Evolutionary conservation across 495 filamentous ascomycete species (phyloP), one percentile per base, ranked within the genome.

Genomic region (Annulohypoxylon maeteangense): DNA sequence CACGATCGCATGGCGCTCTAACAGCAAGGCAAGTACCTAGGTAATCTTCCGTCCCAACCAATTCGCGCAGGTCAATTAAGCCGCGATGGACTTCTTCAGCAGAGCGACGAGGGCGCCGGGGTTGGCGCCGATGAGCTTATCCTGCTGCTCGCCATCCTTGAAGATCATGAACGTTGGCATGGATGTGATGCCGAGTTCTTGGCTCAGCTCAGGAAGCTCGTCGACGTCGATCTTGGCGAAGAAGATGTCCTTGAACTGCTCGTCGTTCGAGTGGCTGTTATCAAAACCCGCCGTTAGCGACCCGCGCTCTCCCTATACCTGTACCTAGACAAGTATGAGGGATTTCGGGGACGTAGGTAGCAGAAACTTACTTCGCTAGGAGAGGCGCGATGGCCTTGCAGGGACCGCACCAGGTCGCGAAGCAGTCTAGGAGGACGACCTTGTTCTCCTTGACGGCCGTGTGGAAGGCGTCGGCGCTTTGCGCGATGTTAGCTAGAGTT

Each of bases 141-240:
- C 40, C 18, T 77, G 63, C 78, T 85, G 83, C 77, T 91, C 78
- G 60, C 92, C 94, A 65, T 90, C 78, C 86, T 92, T 93, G 87
- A 94, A 97, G 72, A 96, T 79, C 20, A 89, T 64, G 84, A 99
- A 97, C 11, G 95, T 97, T 61, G 95, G 95, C 95, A 99, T 98
- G 75, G 95, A 94, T 74, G 92, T 90, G 82, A 99, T 87, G 69
- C 88, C 89, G 61, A 95, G 88, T 75, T 96, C 88, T 73, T 90
- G 86, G 36, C 92, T 90, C 14, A 97, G 89, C 0, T 91, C 87
- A 63, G 89, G 80, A 27, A 95, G 82, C 67, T 91, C 83, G 80
- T 99, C 95, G 67, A 98, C 94, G 81, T 98, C 94, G 78, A 99
- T 80, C 87, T 98, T 97, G 88, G 87, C 90, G 84, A 97, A 98